Percentiles rank a stretch among this genome's conserved stretches.
phyloP scores from a whole-genome alignment of 352 stramenopile genomes.

The Phytophthora lateralis region DNA sequence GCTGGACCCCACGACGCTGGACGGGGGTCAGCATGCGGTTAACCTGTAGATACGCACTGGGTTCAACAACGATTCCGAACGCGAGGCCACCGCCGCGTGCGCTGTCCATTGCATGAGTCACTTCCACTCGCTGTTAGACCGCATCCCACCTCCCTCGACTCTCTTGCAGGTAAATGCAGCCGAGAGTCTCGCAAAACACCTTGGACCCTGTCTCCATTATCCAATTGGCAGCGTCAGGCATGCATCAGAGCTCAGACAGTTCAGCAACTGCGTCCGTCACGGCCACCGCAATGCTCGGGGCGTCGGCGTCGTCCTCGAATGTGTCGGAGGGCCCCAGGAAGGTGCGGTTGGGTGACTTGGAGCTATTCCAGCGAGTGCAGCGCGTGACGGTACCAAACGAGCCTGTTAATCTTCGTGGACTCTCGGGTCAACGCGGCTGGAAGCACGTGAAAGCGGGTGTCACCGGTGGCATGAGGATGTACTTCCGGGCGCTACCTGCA shows the following conservation, averaged over 20 bases:
- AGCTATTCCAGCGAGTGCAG: constrained; percentile 30
- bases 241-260: constrained; percentile 27
- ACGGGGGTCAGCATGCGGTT: background rate
- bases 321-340: constrained; percentile 15
- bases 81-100: background rate
- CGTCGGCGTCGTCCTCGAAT: constrained; percentile 19
- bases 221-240: constrained; percentile 29
- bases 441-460: constrained; percentile 17
- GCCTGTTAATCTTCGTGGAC: constrained; percentile 13
- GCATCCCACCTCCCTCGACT: constrained; percentile 24
- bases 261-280: constrained; percentile 4
- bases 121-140: constrained; percentile 11
- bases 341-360: constrained; percentile 27
- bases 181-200: background rate
- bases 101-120: constrained; percentile 5
- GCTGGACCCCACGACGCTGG: background rate
- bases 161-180: constrained; percentile 15
- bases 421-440: constrained; percentile 20
- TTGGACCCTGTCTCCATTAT: constrained; percentile 19
- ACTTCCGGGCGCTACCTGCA: constrained; percentile 7
- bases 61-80: constrained; percentile 7
- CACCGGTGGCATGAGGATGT: constrained; percentile 13
- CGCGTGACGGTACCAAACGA: constrained; percentile 20
- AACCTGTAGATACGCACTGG: constrained; percentile 7
- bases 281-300: constrained; percentile 9